Percentiles rank a stretch among this genome's conserved stretches.
Evolutionary conservation across 306 rosid genomes (phyloP).

Genomic region (Gastrolobium bilobum): DNA sequence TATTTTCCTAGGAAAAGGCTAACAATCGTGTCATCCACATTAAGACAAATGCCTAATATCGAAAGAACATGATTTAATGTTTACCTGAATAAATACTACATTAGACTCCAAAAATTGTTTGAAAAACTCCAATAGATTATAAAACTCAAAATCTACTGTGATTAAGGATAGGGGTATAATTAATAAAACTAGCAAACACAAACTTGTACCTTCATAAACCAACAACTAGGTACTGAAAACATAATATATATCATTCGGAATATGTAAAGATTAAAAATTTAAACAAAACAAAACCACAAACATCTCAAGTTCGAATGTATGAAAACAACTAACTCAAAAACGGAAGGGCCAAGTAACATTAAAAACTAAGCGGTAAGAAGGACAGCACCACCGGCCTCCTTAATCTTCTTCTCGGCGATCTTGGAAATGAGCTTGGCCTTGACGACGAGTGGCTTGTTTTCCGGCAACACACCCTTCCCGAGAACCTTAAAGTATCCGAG

Average conservation of each 20-base stretch:
- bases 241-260: background rate
- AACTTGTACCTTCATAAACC: background rate
- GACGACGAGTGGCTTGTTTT: constrained; percentile 71
- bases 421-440: constrained; percentile 86
- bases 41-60: background rate
- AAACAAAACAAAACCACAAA: constrained; percentile 2
- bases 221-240: background rate
- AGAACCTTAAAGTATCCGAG: constrained; percentile 75
- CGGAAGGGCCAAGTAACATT: background rate
- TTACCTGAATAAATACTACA: too few relatives aligned
- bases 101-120: too few relatives aligned
- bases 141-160: too few relatives aligned
- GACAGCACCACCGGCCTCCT: constrained; percentile 91
- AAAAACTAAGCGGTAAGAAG: constrained; percentile 80
- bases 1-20: background rate
- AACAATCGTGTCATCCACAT: background rate
- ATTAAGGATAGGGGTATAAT: background rate
- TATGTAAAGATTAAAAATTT: background rate
- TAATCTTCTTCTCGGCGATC: constrained; percentile 89
- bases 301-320: background rate
- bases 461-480: constrained; percentile 78
- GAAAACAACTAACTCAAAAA: background rate
- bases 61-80: too few relatives aligned
- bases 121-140: too few relatives aligned
- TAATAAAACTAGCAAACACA: background rate